phyloP scores from a whole-genome alignment of 129 eudicot genomes.

The Saposhnikovia divaricata region DNA sequence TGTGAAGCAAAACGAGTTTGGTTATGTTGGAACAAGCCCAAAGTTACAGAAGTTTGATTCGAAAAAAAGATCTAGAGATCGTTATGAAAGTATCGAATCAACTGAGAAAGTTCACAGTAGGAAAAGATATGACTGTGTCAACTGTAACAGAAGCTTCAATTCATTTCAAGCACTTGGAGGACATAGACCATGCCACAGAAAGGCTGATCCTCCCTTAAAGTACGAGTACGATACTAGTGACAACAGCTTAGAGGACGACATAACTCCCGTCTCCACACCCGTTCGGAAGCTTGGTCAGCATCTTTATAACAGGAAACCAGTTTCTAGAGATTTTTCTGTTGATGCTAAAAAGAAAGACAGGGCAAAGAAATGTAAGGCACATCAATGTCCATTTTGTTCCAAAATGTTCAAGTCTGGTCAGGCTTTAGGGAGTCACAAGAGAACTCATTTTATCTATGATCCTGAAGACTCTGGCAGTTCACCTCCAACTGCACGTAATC shows the following conservation, averaged over 20 bases:
- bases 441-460: conserved; percentile 71
- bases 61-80: conserved; percentile 29
- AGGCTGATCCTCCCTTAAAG: conserved; percentile 24
- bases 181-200: conserved; percentile 74
- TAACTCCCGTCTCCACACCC: conserved; percentile 6
- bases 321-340: conserved; percentile 24
- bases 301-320: conserved; percentile 20
- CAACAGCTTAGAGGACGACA: conserved; percentile 30
- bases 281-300: conserved; percentile 1
- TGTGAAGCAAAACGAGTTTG: background rate
- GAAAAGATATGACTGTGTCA: conserved; percentile 68
- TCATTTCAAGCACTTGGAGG: conserved; percentile 95
- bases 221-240: conserved; percentile 24
- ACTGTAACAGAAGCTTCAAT: conserved; percentile 60
- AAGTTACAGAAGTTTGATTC: background rate
- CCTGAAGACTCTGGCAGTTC: conserved; percentile 33
- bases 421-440: conserved; percentile 96
- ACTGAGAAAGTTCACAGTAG: conserved; percentile 23
- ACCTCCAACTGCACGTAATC: conserved; percentile 19
- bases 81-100: conserved; percentile 10
- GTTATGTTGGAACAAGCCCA: background rate
- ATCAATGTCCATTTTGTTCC: conserved; percentile 77
- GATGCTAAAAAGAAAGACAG: conserved; percentile 28
- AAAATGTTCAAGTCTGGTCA: conserved; percentile 89
- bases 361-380: conserved; percentile 61